A percentile compares a stretch with the other conserved stretches of the same genome.
Conservation (phyloP, 768 basidiomycete genomes). For the Pleurotus tuber-regium region DNA sequence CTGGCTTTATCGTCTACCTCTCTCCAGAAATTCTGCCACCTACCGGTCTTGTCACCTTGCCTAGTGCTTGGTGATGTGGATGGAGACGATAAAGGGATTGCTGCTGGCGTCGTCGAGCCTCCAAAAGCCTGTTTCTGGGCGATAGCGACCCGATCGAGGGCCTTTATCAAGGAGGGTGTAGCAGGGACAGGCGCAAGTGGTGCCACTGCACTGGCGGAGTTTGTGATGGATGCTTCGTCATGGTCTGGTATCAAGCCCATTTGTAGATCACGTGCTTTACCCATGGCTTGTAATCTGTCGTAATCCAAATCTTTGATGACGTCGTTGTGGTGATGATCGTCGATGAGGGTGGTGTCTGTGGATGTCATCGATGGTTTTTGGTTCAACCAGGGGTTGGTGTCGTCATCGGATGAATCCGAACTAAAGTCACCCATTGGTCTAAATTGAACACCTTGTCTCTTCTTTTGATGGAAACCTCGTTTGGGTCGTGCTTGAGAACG, state of each 20-base stretch:
- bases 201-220: conserved; percentile 21
- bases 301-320: conserved; percentile 26
- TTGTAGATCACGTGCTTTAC: conserved; percentile 15
- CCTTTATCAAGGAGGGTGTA: conserved; percentile 63
- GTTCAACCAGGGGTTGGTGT: conserved; percentile 24
- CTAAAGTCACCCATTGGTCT: conserved; percentile 19
- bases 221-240: conserved; percentile 35
- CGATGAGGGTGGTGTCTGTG: conserved; percentile 21
- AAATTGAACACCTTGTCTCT: conserved; percentile 25
- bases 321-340: conserved; percentile 10
- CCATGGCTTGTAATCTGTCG: conserved; percentile 34
- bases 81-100: conserved; percentile 13
- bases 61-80: background rate
- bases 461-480: conserved; percentile 15
- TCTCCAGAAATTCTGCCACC: conserved; percentile 47
- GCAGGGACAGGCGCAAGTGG: conserved; percentile 44
- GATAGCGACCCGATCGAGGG: conserved; percentile 54
- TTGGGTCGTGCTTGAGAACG: conserved; percentile 15
- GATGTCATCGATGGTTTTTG: conserved; percentile 19
- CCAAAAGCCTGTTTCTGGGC: conserved; percentile 55
- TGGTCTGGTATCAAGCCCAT: conserved; percentile 34
- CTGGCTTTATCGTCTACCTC: conserved; percentile 36
- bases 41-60: conserved; percentile 14
- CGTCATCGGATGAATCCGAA: conserved; percentile 31
- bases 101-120: conserved; percentile 3